Evolutionary conservation across 2,329 filamentous ascomycete species (phyloP).

Genomic region (Diaporthe velutina): DNA sequence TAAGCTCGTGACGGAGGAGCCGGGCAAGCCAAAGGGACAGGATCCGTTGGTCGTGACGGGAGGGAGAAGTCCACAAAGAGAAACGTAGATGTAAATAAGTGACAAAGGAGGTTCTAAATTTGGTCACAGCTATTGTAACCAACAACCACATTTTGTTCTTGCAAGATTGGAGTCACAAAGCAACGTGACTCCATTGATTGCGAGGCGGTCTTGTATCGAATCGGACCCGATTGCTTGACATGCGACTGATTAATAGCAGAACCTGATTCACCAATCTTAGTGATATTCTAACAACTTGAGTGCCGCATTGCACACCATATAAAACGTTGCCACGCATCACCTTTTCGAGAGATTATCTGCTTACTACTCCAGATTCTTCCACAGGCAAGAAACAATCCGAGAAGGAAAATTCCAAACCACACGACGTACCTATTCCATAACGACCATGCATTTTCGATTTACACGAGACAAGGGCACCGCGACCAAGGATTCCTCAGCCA

Average conservation of each 20-base stretch:
- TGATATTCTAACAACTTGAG: neutral
- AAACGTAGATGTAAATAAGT: neutral
- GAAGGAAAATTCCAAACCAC: neutral
- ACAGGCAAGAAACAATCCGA: accelerated
- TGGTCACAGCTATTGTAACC: too few relatives aligned
- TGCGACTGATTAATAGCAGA: neutral
- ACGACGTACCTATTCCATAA: neutral
- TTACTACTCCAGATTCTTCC: accelerated
- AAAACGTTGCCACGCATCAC: too few relatives aligned
- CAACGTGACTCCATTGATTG: neutral
- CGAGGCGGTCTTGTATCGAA: too few relatives aligned
- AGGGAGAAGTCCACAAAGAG: conserved; percentile 15
- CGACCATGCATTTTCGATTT: neutral
- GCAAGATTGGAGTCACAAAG: neutral
- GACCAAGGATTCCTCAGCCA: too few relatives aligned
- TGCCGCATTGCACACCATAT: too few relatives aligned
- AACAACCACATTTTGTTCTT: neutral
- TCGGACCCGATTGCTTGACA: too few relatives aligned
- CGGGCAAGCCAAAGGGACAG: neutral
- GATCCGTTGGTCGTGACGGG: conserved; percentile 6
- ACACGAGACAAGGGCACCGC: neutral
- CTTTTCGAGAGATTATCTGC: too few relatives aligned
- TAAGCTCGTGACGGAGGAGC: neutral
- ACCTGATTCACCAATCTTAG: neutral
- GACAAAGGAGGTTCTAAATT: neutral